Evolutionary conservation across 1,284 basidiomycete genomes (phyloP).

Genomic region (Jaminaea rosea): DNA sequence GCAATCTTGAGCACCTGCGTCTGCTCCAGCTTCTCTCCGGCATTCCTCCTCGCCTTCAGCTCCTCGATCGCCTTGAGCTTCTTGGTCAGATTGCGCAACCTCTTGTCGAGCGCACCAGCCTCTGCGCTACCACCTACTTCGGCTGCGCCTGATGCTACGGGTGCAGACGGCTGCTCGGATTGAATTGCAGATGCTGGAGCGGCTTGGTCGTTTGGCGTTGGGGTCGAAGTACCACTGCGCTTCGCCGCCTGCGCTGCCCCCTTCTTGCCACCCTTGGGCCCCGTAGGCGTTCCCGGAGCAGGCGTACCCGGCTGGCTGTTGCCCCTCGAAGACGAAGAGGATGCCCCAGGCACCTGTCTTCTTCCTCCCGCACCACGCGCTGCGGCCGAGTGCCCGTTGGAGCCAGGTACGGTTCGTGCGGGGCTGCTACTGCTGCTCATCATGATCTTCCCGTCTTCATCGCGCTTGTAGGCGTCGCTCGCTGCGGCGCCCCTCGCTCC

Average conservation of each 20-base stretch:
- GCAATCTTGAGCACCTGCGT: slow-evolving; percentile 95
- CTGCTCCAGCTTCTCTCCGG: slow-evolving; percentile 79
- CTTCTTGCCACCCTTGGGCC: slow-evolving; percentile 18
- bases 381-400: slow-evolving; percentile 23
- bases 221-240: not conserved
- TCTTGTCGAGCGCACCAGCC: slow-evolving; percentile 45
- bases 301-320: slow-evolving; percentile 9
- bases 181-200: slow-evolving; percentile 1
- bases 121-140: slow-evolving; percentile 26
- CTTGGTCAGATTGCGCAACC: slow-evolving; percentile 73
- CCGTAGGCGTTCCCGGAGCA: not conserved
- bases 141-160: slow-evolving; percentile 15
- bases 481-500: slow-evolving; percentile 64
- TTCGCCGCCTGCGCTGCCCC: slow-evolving; percentile 6
- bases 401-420: slow-evolving; percentile 13
- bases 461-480: slow-evolving; percentile 68
- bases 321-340: slow-evolving; percentile 12
- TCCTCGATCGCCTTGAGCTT: slow-evolving; percentile 92
- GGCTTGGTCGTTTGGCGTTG: slow-evolving; percentile 1
- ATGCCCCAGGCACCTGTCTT: slow-evolving; percentile 27
- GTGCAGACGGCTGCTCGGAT: not conserved
- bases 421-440: slow-evolving; percentile 16
- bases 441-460: slow-evolving; percentile 70
- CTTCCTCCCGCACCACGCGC: slow-evolving; percentile 18
- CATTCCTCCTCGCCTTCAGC: slow-evolving; percentile 75